Percentiles rank a stretch among this genome's conserved stretches.
These are phyloP conservation scores for Dothistroma pini DNA, from an alignment of 2,329 filamentous ascomycete species.

Conservation along the genomic window DNA sequence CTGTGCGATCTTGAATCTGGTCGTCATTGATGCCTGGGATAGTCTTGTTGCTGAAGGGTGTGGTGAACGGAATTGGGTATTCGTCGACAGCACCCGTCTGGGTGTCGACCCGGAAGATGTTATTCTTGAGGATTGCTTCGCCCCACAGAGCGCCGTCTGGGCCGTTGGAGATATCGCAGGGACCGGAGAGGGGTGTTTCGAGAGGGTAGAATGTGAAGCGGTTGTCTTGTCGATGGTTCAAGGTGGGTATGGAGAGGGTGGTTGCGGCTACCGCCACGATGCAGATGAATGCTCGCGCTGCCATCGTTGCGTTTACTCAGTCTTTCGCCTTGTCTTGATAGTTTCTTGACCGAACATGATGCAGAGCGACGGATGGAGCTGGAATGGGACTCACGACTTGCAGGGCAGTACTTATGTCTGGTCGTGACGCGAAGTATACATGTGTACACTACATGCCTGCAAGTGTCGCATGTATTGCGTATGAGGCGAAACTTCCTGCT, in stretches of 20 bases:
- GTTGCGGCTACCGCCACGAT: neutral
- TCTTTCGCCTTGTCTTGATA: no score
- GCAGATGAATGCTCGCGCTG: neutral
- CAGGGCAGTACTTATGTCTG: no score
- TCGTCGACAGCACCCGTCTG: slow-evolving; percentile 16
- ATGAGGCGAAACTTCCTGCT: no score
- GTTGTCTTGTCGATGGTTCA: slow-evolving; percentile 1
- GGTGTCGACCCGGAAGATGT: slow-evolving; percentile 22
- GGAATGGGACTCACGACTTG: no score
- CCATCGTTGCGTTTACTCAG: neutral
- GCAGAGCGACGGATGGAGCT: no score
- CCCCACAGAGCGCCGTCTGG: slow-evolving; percentile 24
- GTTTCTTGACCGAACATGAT: no score
- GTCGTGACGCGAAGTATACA: no score
- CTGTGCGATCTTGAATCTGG: slow-evolving; percentile 13
- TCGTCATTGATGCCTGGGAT: slow-evolving; percentile 7
- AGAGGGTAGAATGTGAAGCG: slow-evolving; percentile 20
- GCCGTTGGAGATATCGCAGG: slow-evolving; percentile 20
- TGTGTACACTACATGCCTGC: no score
- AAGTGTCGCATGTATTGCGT: no score
- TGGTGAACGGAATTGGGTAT: slow-evolving; percentile 23
- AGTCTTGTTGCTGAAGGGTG: slow-evolving; percentile 15
- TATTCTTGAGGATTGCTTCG: slow-evolving; percentile 20
- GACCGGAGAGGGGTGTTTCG: slow-evolving; percentile 14
- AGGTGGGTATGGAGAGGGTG: neutral